Evolutionary conservation across 2,329 filamentous ascomycete genomes (phyloP).

Genomic region (Cladorrhinum sp.): DNA sequence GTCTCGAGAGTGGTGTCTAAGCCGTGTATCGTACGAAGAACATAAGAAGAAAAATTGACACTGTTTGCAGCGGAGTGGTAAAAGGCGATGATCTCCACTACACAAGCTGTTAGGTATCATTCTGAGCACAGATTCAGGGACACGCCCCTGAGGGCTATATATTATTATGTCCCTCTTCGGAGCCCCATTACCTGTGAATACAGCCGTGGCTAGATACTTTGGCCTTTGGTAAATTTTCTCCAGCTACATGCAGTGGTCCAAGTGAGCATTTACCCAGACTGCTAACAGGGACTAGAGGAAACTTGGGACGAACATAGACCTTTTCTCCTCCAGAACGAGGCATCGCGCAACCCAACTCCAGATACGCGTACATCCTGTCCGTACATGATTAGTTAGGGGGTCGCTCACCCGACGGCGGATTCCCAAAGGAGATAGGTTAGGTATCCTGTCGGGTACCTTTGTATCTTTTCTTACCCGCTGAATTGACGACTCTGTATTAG

Average conservation of each 20-base stretch:
- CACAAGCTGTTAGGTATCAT: neutral
- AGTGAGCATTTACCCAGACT: neutral
- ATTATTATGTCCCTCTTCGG: neutral
- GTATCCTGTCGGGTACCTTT: too few species aligned
- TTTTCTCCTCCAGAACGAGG: conserved; percentile 4
- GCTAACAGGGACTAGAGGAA: too few species aligned
- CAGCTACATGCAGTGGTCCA: neutral
- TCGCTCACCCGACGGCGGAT: too few species aligned
- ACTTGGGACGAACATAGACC: neutral
- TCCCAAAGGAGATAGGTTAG: too few species aligned
- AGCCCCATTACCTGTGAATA: neutral
- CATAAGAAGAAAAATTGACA: conserved; percentile 3
- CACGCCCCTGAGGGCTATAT: too few species aligned
- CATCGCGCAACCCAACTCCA: neutral
- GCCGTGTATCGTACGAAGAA: neutral
- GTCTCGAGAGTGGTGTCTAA: neutral
- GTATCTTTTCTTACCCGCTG: too few species aligned
- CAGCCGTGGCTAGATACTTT: conserved; percentile 1
- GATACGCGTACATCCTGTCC: neutral
- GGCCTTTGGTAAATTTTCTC: conserved; percentile 3
- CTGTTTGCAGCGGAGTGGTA: conserved; percentile 5
- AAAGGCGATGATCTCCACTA: conserved; percentile 1
- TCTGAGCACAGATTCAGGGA: too few species aligned
- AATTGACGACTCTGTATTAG: too few species aligned
- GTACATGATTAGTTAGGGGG: neutral